phyloP scores from a whole-genome alignment of 257 asterid species.

The Forsythia suspensa region DNA sequence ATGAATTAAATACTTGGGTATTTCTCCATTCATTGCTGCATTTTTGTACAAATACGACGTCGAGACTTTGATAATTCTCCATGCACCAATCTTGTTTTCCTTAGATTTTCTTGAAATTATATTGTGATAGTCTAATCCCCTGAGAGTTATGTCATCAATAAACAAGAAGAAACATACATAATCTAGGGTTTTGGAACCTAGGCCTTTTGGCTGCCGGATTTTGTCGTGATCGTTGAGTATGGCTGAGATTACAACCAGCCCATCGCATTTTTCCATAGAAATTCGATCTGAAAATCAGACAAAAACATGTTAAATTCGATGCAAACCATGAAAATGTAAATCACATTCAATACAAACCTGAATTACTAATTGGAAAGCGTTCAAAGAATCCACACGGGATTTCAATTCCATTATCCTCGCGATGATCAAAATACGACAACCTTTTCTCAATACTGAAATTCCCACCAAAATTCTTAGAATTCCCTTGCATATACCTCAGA shows the following conservation, averaged over 20 bases:
- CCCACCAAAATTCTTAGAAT: constrained; percentile 66
- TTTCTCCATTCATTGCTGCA: constrained; percentile 83
- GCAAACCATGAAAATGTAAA: background rate
- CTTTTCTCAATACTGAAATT: constrained; percentile 55
- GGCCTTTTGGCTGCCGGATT: constrained; percentile 83
- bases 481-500: constrained; percentile 55
- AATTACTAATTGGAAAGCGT: constrained; percentile 42
- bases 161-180: constrained; percentile 79
- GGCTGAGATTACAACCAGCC: constrained; percentile 78
- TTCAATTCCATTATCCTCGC: constrained; percentile 24
- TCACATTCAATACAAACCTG: constrained; percentile 42
- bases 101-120: constrained; percentile 42
- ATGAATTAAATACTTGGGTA: constrained; percentile 67
- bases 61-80: constrained; percentile 67
- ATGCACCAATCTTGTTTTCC: constrained; percentile 60
- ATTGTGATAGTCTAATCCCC: constrained; percentile 46
- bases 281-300: constrained; percentile 45
- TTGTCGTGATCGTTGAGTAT: constrained; percentile 87
- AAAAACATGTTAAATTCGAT: background rate
- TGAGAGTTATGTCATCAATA: constrained; percentile 71
- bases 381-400: constrained; percentile 88
- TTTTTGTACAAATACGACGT: constrained; percentile 45
- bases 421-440: constrained; percentile 48
- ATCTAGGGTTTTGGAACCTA: constrained; percentile 64
- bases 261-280: constrained; percentile 63